Evolutionary conservation across 75 land plant genomes (phyloP), one percentile per base, ranked within the genome.

Genomic region (Cunninghamia lanceolata): DNA sequence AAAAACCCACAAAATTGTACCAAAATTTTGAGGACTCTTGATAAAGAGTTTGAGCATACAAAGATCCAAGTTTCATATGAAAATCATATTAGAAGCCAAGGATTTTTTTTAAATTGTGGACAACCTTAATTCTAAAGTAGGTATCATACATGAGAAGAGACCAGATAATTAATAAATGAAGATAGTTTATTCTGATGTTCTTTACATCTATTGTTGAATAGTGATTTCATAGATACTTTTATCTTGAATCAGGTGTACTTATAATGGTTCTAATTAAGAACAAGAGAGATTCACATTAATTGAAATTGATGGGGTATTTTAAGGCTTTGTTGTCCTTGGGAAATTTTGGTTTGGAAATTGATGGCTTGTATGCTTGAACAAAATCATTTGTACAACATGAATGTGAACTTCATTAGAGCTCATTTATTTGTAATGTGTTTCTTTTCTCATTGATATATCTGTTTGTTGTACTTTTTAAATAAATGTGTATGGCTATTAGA

Each of bases 181-280:
- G 38, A 14, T 3, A 14, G 35, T 74, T 13, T 1, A 74, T 74
- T 9, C 17, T 35, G 39, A 34, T 74, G 19, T 36, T 35, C 79
- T 76, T 5, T 76, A 25, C 28, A 88, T 38, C 43, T 86, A 19
- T 89, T 89, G 91, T 87, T 89, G 87, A 86, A 91, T 83, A 87
- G 6, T 68, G 92, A 91, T 75, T 91, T 91, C 85, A 83, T 89
- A 2, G 92, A 89, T 13, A 87, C 86, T 52, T 89, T 91, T 14
- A 87, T 91, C 16, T 40, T 91, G 82, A 85, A 85, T 73, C 85
- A 89, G 85, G 87, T 87, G 80, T 78, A 45, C 80, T 91, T 16
- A 87, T 68, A n/a, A 75, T 91, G 32, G 88, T 89, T 35, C 88
- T 91, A 84, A 89, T 66, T n/a, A 56, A 70, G 8, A 82, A 75